A percentile compares a stretch with the other conserved stretches of the same genome.
These are phyloP conservation scores for Polyporus tsugae DNA, from an alignment of 1,284 basidiomycete genomes.

Conservation along the genomic window DNA sequence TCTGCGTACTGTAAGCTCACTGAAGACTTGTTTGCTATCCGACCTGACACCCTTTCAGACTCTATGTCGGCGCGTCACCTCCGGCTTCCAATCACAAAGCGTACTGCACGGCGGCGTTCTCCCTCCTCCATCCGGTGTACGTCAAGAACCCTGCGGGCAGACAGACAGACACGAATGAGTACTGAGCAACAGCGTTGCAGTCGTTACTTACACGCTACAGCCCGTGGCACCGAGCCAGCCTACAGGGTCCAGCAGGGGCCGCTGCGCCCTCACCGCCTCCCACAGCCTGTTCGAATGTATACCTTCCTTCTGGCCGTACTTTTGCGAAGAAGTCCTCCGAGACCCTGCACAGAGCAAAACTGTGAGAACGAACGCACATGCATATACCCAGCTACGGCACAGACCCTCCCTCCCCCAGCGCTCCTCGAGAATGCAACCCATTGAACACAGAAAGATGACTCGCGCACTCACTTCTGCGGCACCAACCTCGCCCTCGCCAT, in stretches of 20 bases:
- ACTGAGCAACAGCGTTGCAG: too few species aligned
- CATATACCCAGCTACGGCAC: too few species aligned
- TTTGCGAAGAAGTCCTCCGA: constrained; percentile 50
- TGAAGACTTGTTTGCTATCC: not conserved
- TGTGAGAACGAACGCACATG: not conserved
- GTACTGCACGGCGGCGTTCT: constrained; percentile 9
- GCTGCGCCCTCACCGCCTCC: constrained; percentile 42
- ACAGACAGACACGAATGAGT: too few species aligned
- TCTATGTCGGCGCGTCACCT: constrained; percentile 10
- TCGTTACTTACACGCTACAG: constrained; percentile 43
- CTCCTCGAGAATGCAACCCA: too few species aligned
- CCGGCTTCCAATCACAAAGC: constrained; percentile 3
- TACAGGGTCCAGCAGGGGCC: constrained; percentile 46
- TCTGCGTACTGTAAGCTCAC: constrained; percentile 6
- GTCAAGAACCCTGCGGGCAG: too few species aligned
- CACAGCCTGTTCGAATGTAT: constrained; percentile 38
- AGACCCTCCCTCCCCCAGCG: too few species aligned
- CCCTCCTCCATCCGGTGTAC: constrained; percentile 49
- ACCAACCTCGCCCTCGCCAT: constrained; percentile 53
- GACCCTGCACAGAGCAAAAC: constrained; percentile 33
- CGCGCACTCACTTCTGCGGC: constrained; percentile 40
- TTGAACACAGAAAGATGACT: not conserved
- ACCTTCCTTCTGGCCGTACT: constrained; percentile 38
- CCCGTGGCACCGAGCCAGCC: constrained; percentile 44
- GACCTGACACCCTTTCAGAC: not conserved